These are phyloP conservation scores for Pseudocercospora vitis DNA, from an alignment of 2,329 filamentous ascomycete genomes.

Conservation along the genomic window DNA sequence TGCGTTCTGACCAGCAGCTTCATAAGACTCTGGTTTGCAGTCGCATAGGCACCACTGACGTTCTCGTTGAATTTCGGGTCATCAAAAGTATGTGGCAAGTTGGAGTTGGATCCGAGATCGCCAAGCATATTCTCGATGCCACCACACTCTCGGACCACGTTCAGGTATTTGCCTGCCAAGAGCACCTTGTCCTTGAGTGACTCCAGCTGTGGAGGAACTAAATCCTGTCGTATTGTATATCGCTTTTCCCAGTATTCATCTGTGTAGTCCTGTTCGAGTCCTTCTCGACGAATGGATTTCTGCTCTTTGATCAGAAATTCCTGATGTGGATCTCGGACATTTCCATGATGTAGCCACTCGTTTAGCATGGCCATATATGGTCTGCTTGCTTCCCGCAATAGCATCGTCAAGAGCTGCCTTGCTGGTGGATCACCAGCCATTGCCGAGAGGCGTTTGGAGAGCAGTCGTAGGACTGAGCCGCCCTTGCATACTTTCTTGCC, in stretches of 20 bases:
- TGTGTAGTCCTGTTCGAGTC: slow-evolving; percentile 92
- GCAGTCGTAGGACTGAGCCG: slow-evolving; percentile 85
- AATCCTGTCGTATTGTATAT: slow-evolving; percentile 88
- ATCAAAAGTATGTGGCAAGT: slow-evolving; percentile 90
- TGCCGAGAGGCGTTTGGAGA: slow-evolving; percentile 79
- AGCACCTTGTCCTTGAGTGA: slow-evolving; percentile 91
- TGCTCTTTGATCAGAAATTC: slow-evolving; percentile 96
- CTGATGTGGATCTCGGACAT: slow-evolving; percentile 87
- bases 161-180: slow-evolving; percentile 93
- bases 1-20: slow-evolving; percentile 90
- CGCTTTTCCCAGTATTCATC: slow-evolving; percentile 99
- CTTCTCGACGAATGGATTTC: slow-evolving; percentile 87
- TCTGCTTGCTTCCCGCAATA: slow-evolving; percentile 82
- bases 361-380: slow-evolving; percentile 99
- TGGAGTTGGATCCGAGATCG: slow-evolving; percentile 78
- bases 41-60: slow-evolving; percentile 89
- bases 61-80: slow-evolving; percentile 91
- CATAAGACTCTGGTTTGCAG: slow-evolving; percentile 91
- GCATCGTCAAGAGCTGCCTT: slow-evolving; percentile 72
- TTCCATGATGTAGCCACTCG: slow-evolving; percentile 95
- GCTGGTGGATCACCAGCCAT: slow-evolving; percentile 94
- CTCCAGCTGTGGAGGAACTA: slow-evolving; percentile 88
- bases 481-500: slow-evolving; percentile 94
- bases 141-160: slow-evolving; percentile 94
- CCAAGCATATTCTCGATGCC: slow-evolving; percentile 67